Base-by-base conservation (phyloP, 805 yeast genomes). In the Barnettozyma siamensis region DNA sequence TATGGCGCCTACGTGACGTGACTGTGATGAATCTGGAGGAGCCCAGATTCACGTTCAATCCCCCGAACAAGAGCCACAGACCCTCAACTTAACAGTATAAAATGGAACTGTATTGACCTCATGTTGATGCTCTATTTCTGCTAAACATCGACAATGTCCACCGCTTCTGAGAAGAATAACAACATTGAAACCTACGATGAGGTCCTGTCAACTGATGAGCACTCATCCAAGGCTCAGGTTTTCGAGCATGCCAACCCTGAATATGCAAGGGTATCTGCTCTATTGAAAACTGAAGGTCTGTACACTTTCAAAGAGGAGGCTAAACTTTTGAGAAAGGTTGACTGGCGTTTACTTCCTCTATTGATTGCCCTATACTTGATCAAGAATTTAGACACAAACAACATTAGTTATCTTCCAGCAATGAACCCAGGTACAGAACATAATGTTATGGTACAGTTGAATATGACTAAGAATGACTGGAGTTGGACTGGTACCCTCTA, bases 361-460 rank as follows among this genome's bases (percentile, higher is more conserved):
- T 38, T 48, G 28, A 41, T 48, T 7, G n/a, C 43, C 2, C 16
- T 50, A 2, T 50, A 50, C 33, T 33, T 50, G 19, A 28, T 47
- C 13, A 48, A 49, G 21, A 48, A 44, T 36, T 17, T 50, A 33
- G 54, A 50, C 36, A 33, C 45, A 15, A 48, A 48, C 24, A 48
- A 48, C 23, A 40, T 46, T n/a, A 45, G 49, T 30, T 48, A 50
- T 27, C 30, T 48, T 4, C 37, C 42, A 16, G 35, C 46, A 5
- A 20, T 48, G 28, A 31, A 37, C 28, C 15, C 43, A 5, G 41
- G 44, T 5, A 41, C 46, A 3, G 28, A 33, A 15, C 32, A 39
- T 27, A 48, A 48, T 33, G 23, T 49, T n/a, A 41, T 46, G n/a
- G 27, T 8, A 5, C 20, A 35, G 36, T 26, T 50, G 28, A 35